phyloP scores from a whole-genome alignment of 371 early-diverging fungal genomes.

The Rhizopus microsporus region DNA sequence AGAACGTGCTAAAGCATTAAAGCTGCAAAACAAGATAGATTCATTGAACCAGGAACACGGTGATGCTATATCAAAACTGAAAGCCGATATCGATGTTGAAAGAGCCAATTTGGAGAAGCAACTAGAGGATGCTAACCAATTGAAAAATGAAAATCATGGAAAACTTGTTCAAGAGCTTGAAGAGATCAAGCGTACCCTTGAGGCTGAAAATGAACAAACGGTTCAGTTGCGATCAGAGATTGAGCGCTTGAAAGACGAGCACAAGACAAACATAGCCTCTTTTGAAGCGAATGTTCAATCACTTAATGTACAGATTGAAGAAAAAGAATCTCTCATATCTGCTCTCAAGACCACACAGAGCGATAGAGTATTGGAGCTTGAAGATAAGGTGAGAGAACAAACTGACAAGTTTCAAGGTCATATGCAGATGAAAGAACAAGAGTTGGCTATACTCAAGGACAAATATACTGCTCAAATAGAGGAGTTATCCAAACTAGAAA shows the following conservation, averaged over 20 bases:
- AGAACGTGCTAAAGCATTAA: background rate
- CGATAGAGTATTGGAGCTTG: background rate
- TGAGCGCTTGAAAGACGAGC: background rate
- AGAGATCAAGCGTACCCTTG: background rate
- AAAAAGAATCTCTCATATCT: slow-evolving; percentile 1
- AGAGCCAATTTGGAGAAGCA: background rate
- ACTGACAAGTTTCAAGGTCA: background rate
- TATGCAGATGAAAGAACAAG: background rate
- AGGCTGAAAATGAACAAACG: slow-evolving; percentile 9
- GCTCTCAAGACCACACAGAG: background rate
- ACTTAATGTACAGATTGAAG: background rate
- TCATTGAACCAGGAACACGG: background rate
- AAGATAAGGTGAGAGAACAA: background rate
- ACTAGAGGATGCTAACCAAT: background rate
- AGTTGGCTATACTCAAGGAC: background rate
- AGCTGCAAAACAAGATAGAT: background rate
- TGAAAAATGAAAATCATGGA: background rate
- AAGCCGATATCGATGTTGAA: background rate
- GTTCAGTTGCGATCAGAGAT: slow-evolving; percentile 8
- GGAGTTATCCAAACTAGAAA: slow-evolving; percentile 2
- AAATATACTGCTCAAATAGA: background rate
- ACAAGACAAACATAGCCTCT: background rate
- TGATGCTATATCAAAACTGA: background rate
- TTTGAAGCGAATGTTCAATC: background rate
- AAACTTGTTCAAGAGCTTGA: background rate